phyloP scores from a whole-genome alignment of 192 early-diverging fungal species.

The Coemansia sp. region DNA sequence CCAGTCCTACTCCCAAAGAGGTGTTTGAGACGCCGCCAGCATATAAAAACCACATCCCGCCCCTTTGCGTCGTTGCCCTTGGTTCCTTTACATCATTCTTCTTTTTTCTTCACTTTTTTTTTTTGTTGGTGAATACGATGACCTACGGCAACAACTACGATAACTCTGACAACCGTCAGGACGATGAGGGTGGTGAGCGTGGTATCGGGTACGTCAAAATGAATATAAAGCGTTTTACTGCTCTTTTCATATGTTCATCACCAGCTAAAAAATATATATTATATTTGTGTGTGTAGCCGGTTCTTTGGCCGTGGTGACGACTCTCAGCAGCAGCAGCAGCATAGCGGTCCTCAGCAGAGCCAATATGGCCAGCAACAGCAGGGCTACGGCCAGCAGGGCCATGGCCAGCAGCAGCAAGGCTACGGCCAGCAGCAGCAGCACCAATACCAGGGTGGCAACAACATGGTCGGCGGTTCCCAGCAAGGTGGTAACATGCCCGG shows the following conservation, averaged over 20 bases:
- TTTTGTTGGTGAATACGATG: slow-evolving; percentile 2
- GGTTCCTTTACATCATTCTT: background rate
- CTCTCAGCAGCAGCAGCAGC: slow-evolving; percentile 22
- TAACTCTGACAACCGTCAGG: slow-evolving; percentile 21
- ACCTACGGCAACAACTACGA: slow-evolving; percentile 28
- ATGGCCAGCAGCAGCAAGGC: slow-evolving; percentile 29
- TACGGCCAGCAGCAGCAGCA: slow-evolving; percentile 31
- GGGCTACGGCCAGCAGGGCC: slow-evolving; percentile 21
- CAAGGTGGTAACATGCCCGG: slow-evolving; percentile 42
- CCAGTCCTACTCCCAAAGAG: background rate
- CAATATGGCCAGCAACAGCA: slow-evolving; percentile 24
- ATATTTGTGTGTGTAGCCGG: slow-evolving; percentile 13
- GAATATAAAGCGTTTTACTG: background rate
- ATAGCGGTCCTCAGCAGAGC: slow-evolving; percentile 11
- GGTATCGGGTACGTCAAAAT: slow-evolving; percentile 31
- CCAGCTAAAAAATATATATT: background rate
- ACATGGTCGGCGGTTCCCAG: slow-evolving; percentile 35
- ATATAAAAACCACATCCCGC: background rate
- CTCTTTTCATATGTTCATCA: background rate
- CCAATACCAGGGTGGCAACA: slow-evolving; percentile 26
- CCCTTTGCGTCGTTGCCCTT: background rate
- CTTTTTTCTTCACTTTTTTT: background rate
- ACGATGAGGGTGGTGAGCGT: slow-evolving; percentile 27
- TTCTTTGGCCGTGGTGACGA: slow-evolving; percentile 29
- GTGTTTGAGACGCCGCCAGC: background rate